Conservation (phyloP, 306 rosid genomes). For the Glycine soja region DNA sequence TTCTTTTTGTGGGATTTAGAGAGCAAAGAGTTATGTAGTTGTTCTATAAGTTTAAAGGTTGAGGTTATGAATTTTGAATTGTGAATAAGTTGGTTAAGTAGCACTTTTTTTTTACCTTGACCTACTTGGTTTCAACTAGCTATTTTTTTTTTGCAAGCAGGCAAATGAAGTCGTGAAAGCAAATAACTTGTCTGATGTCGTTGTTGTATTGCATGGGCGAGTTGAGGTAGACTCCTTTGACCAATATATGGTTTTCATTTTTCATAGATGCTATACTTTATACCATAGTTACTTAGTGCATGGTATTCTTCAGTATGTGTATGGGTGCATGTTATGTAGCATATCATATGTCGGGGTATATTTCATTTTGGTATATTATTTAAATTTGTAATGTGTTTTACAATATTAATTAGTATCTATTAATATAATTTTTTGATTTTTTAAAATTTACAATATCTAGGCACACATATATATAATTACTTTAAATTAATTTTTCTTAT, state of each 20-base stretch:
- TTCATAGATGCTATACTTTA: neutral
- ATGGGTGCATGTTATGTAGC: neutral
- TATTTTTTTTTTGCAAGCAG: conserved; percentile 61
- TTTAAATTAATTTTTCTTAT: neutral
- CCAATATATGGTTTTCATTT: conserved; percentile 23
- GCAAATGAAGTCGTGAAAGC: conserved; percentile 96
- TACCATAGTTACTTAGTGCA: neutral
- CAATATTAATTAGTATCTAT: neutral
- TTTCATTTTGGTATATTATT: neutral
- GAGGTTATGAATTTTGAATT: conserved; percentile 21
- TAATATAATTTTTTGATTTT: neutral
- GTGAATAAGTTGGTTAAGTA: neutral
- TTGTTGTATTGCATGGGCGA: conserved; percentile 88
- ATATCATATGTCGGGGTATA: neutral
- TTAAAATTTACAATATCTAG: neutral
- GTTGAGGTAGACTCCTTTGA: conserved; percentile 82
- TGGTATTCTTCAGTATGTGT: neutral
- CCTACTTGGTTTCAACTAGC: conserved; percentile 42
- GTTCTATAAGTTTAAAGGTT: conserved; percentile 27
- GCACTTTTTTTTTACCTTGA: conserved; percentile 32
- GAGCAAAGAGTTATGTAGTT: neutral
- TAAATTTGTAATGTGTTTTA: neutral
- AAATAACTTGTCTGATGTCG: conserved; percentile 78
- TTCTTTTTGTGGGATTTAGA: neutral
- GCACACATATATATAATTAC: neutral